Conservation (phyloP, 2,329 filamentous ascomycete species). For the Dactylonectria estremocensis region DNA sequence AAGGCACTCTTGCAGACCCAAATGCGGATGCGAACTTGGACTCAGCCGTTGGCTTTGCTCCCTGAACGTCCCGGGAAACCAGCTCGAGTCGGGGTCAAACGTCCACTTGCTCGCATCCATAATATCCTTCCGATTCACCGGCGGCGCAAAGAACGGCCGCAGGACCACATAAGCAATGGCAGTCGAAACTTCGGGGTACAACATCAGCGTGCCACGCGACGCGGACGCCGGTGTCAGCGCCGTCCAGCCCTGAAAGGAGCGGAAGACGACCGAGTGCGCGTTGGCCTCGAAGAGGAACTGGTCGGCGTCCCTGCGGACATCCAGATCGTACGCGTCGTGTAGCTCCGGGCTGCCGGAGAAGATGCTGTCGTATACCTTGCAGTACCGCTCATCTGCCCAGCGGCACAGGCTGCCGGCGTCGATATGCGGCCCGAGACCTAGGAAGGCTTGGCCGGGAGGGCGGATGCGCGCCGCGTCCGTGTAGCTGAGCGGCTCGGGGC, state of each 20-base stretch:
- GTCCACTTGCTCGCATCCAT: slow-evolving; percentile 52
- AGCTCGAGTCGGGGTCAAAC: slow-evolving; percentile 3
- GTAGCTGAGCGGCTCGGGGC: slow-evolving; percentile 56
- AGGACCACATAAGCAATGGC: slow-evolving; percentile 25
- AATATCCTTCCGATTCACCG: slow-evolving; percentile 11
- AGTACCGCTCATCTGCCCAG: slow-evolving; percentile 58
- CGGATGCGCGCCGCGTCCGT: slow-evolving; percentile 57
- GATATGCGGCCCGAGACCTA: slow-evolving; percentile 60
- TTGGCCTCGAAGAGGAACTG: slow-evolving; percentile 53
- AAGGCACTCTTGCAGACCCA: slow-evolving; percentile 23
- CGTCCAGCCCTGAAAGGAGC: slow-evolving; percentile 60
- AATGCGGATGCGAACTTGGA: slow-evolving; percentile 29
- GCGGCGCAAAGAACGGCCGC: slow-evolving; percentile 25
- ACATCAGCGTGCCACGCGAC: slow-evolving; percentile 55
- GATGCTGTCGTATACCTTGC: slow-evolving; percentile 54
- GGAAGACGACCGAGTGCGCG: slow-evolving; percentile 56
- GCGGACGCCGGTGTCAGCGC: slow-evolving; percentile 54
- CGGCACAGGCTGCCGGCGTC: slow-evolving; percentile 60
- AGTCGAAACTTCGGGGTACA: slow-evolving; percentile 51
- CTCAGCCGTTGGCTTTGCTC: slow-evolving; percentile 31
- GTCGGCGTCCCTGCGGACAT: slow-evolving; percentile 52
- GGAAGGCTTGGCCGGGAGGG: slow-evolving; percentile 55
- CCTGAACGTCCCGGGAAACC: slow-evolving; percentile 29
- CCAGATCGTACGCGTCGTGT: slow-evolving; percentile 57
- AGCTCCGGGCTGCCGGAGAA: slow-evolving; percentile 55